These are phyloP conservation scores for Phyllachora maydis DNA, from an alignment of 2,329 filamentous ascomycete genomes.

Conservation along the genomic window DNA sequence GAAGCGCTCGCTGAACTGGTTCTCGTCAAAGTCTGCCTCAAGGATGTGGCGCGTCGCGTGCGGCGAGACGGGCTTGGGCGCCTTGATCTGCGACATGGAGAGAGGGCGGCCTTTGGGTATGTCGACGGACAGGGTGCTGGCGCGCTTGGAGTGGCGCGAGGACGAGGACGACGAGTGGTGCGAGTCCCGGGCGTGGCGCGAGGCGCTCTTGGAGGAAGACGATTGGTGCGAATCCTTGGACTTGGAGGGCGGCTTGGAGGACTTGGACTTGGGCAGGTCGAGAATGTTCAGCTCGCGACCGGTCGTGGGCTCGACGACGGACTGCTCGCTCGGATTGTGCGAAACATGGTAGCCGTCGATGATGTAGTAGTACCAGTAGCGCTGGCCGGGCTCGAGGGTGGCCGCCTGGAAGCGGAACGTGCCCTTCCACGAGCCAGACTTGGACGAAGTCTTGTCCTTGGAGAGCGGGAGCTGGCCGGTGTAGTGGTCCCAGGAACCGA, in stretches of 20 bases:
- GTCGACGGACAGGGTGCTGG: slow-evolving; percentile 33
- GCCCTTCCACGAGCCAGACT: slow-evolving; percentile 84
- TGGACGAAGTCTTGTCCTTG: slow-evolving; percentile 64
- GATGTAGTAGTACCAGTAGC: slow-evolving; percentile 99
- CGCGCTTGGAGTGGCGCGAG: slow-evolving; percentile 16
- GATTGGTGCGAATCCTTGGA: slow-evolving; percentile 16
- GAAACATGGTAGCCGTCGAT: slow-evolving; percentile 97
- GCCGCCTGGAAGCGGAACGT: slow-evolving; percentile 87
- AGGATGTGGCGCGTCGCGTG: slow-evolving; percentile 77
- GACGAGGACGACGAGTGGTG: slow-evolving; percentile 17
- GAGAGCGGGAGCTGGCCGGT: slow-evolving; percentile 81
- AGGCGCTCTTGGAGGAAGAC: slow-evolving; percentile 23
- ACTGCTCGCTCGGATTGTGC: slow-evolving; percentile 80
- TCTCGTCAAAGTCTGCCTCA: slow-evolving; percentile 57
- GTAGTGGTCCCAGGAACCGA: slow-evolving; percentile 98
- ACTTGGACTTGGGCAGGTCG: slow-evolving; percentile 53
- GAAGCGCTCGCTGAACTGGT: slow-evolving; percentile 63
- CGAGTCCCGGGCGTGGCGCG: slow-evolving; percentile 16
- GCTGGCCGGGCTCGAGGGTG: slow-evolving; percentile 69
- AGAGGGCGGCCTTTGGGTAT: slow-evolving; percentile 78
- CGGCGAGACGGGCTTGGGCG: slow-evolving; percentile 75
- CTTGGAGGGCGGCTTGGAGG: too few relatives aligned
- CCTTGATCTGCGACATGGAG: slow-evolving; percentile 73
- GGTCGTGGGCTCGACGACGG: slow-evolving; percentile 86
- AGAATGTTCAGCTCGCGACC: slow-evolving; percentile 95